Evolutionary conservation across 805 yeast species (phyloP).

Genomic region (Yamadazyma sp.): DNA sequence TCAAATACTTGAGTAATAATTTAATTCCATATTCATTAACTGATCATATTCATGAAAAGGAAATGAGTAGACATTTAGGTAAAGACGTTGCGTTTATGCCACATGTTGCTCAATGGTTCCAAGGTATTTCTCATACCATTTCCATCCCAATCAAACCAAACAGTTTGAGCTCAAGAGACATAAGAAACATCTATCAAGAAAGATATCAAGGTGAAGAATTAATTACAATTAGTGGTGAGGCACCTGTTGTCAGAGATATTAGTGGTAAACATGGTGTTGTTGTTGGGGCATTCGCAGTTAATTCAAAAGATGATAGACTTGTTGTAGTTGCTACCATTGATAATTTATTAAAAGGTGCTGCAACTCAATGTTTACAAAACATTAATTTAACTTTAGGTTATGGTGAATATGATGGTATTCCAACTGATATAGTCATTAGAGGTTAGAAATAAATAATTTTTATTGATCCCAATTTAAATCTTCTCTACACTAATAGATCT

Average conservation of each 20-base stretch:
- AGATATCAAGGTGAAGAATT: slow-evolving; percentile 84
- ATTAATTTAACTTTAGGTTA: slow-evolving; percentile 86
- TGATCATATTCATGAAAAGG: slow-evolving; percentile 95
- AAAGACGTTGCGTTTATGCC: slow-evolving; percentile 85
- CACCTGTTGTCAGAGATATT: slow-evolving; percentile 89
- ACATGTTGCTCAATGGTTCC: slow-evolving; percentile 99
- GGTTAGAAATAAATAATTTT: slow-evolving; percentile 35
- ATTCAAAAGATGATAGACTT: slow-evolving; percentile 81
- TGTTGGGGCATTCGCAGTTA: slow-evolving; percentile 94
- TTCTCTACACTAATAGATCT: too few species aligned
- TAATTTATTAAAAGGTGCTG: slow-evolving; percentile 95
- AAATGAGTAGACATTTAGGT: slow-evolving; percentile 80
- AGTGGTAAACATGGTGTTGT: slow-evolving; percentile 93
- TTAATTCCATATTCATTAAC: slow-evolving; percentile 93
- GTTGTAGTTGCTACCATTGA: slow-evolving; percentile 95
- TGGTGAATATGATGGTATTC: slow-evolving; percentile 94
- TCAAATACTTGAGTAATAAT: slow-evolving; percentile 70
- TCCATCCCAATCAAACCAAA: slow-evolving; percentile 76
- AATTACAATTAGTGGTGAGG: slow-evolving; percentile 82
- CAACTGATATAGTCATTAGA: slow-evolving; percentile 58
- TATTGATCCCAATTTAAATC: too few species aligned
- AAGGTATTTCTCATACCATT: slow-evolving; percentile 92
- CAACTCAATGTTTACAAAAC: slow-evolving; percentile 97
- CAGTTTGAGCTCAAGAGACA: slow-evolving; percentile 72
- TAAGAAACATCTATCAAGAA: slow-evolving; percentile 82